Base-by-base conservation (phyloP, 805 yeast genomes). In the Tetrapisispora pingtungensis region DNA sequence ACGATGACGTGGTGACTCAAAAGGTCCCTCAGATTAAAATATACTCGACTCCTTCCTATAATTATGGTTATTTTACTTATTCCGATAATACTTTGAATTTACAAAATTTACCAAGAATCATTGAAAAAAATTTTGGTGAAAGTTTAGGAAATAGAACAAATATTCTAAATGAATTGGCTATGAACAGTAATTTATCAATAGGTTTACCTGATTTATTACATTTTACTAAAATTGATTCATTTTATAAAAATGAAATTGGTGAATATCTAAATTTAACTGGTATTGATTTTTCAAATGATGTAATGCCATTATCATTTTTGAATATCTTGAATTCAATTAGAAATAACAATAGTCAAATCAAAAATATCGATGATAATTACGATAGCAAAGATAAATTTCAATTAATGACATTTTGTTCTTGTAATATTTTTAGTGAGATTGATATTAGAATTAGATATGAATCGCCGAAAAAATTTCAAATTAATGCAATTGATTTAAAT, bases 171-270 rank as follows among this genome's bases (percentile, higher is more conserved):
- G 55, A 50, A 10, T 33, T 59, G 37, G 45, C 41, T 2, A 41
- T 28, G 3, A 31, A 43, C 19, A 58, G 50, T 22, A 49, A 46
- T 19, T 27, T 55, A 43, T 80, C 79, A n/a, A 56, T 81, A 19
- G 94, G 94, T 0, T 85, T 88, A 2, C 82, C 88, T 3, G 94
- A 84, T 61, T 65, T 84, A 46, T 77, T 55, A 40, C 55, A 72
- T 52, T 50, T 70, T n/a, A 63, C 74, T n/a, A 58, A 62, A 28
- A 66, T 66, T 45, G 71, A 74, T 38, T 68, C 66, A 45, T 64
- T 69, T 38, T 59, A 67, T 17, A 65, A 61, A 6, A 33, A 48
- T 13, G 81, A 77, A 46, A 63, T 67, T 13, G 77, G 81, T 1
- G 70, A 69, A 41, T 75, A 72, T 43, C 77, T 73, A 47, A 70